Percentiles rank a stretch among this genome's conserved stretches.
phyloP scores from a whole-genome alignment of 192 early-diverging fungal genomes.

The Linnemannia hyalina region DNA sequence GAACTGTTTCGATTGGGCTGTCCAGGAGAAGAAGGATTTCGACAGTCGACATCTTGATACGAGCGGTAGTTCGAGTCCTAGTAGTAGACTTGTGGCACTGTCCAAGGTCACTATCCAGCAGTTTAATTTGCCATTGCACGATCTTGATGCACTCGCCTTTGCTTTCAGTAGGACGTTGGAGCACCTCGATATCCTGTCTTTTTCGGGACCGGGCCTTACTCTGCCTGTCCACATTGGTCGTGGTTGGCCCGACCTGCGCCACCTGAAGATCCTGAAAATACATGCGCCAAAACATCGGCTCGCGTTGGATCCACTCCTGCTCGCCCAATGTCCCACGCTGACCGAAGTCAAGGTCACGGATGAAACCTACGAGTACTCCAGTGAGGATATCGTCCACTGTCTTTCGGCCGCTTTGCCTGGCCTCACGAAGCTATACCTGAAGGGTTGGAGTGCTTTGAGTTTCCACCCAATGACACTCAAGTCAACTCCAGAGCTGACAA shows the following conservation, averaged over 20 bases:
- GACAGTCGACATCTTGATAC: not conserved
- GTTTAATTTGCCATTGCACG: not conserved
- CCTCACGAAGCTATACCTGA: not conserved
- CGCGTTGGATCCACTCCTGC: not conserved
- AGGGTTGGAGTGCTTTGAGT: not conserved
- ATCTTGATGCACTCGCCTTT: not conserved
- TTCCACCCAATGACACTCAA: not conserved
- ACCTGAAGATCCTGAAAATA: not conserved
- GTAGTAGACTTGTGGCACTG: no score
- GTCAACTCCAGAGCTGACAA: not conserved
- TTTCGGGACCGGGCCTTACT: not conserved
- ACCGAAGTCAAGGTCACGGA: not conserved
- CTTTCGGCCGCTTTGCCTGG: not conserved
- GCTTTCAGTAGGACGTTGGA: not conserved
- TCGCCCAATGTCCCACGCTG: not conserved
- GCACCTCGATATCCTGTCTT: not conserved
- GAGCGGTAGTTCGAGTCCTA: no score
- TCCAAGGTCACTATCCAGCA: no score
- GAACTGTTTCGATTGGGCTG: not conserved
- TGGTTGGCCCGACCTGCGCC: not conserved
- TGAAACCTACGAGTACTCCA: not conserved
- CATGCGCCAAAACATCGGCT: not conserved
- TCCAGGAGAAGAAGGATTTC: not conserved
- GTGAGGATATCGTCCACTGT: not conserved
- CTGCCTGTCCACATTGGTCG: not conserved